Percentiles rank a stretch among this genome's conserved stretches.
These are phyloP conservation scores for Ascochyta lentis DNA, from an alignment of 2,329 filamentous ascomycete species.

Conservation along the genomic window DNA sequence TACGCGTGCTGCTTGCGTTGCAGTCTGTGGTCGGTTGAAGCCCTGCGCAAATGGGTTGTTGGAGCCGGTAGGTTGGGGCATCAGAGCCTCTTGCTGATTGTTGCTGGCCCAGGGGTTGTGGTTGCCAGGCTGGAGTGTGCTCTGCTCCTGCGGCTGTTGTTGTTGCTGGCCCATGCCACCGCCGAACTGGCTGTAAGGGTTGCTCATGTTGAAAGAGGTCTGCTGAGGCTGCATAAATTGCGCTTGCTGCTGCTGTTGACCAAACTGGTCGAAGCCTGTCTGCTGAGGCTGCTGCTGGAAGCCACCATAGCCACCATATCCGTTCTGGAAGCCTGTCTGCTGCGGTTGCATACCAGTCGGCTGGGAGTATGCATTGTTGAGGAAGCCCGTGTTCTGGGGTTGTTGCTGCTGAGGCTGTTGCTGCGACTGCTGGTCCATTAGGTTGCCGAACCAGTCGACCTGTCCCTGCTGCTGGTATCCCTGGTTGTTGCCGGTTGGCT, in stretches of 20 bases:
- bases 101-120: conserved; percentile 88
- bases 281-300: conserved; percentile 63
- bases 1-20: conserved; percentile 64
- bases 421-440: conserved; percentile 70
- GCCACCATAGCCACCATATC: conserved; percentile 65
- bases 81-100: conserved; percentile 70
- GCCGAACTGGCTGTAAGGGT: conserved; percentile 47
- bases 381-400: conserved; percentile 70
- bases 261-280: conserved; percentile 69
- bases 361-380: conserved; percentile 75
- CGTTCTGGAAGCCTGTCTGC: conserved; percentile 71
- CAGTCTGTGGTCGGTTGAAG: conserved; percentile 65
- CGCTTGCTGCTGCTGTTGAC: conserved; percentile 45
- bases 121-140: conserved; percentile 75
- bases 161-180: conserved; percentile 40
- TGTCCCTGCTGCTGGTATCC: conserved; percentile 96
- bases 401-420: conserved; percentile 54
- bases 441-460: conserved; percentile 97
- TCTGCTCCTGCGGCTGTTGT: conserved; percentile 61
- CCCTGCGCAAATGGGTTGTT: conserved; percentile 94
- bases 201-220: conserved; percentile 61
- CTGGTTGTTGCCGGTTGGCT: conserved; percentile 91
- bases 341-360: conserved; percentile 74
- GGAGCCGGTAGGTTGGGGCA: conserved; percentile 87
- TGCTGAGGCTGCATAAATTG: conserved; percentile 62